A percentile compares a stretch with the other conserved stretches of the same genome.
phyloP scores from a whole-genome alignment of 176 grass and related monocot species.

The Carex cristatella region DNA sequence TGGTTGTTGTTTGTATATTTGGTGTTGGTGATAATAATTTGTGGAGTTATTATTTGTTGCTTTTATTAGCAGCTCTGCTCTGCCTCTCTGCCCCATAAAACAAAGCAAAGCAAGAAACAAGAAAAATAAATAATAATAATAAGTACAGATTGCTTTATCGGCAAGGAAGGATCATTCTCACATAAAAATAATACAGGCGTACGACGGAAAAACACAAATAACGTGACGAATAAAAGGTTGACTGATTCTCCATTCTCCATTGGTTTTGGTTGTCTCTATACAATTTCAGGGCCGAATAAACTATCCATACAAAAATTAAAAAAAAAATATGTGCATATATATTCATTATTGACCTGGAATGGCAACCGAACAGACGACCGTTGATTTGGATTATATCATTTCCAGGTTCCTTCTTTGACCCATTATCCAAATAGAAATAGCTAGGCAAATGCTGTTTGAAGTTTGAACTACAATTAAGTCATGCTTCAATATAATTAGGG shows the following conservation, averaged over 20 bases:
- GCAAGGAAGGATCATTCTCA: no score
- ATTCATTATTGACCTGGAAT: not conserved
- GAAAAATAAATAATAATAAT: not conserved
- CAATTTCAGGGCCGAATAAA: not conserved
- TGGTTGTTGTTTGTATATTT: not conserved
- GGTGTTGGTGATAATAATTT: not conserved
- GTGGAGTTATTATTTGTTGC: constrained; percentile 12
- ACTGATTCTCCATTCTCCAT: not conserved
- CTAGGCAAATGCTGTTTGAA: not conserved
- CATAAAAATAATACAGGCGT: not conserved
- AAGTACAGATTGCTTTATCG: not conserved
- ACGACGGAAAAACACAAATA: constrained; percentile 1
- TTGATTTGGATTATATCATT: constrained; percentile 13
- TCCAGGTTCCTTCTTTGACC: constrained; percentile 2
- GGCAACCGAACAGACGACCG: not conserved
- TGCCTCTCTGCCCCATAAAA: not conserved
- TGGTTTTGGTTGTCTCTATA: not conserved
- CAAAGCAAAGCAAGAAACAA: not conserved
- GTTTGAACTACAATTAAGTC: not conserved
- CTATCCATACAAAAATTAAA: not conserved
- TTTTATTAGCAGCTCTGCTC: not conserved
- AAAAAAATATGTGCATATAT: not conserved
- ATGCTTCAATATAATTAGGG: no score
- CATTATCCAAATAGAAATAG: not conserved
- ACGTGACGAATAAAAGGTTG: constrained; percentile 19